Evolutionary conservation across 2,329 filamentous ascomycete species (phyloP), one percentile per base, ranked within the genome.

Genomic region (Cryoendolithus antarcticus): DNA sequence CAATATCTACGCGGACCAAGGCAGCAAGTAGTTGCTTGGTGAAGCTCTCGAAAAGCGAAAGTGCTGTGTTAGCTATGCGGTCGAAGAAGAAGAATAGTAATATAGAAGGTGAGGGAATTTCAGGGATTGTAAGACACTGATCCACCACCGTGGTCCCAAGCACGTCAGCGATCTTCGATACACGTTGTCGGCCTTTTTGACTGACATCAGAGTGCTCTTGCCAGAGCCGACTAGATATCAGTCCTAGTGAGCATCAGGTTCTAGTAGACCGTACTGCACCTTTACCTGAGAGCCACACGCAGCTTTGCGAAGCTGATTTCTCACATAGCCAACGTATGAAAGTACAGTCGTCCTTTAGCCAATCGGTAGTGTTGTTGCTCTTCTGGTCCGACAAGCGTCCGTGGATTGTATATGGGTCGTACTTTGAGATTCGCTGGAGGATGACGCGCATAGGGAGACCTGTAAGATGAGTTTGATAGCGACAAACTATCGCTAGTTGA

Each of bases 271-370:
- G 24, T 13, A 19, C 24, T 21, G 24, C 24, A n/a, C 32, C 32
- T 34, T 34, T 34, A 21, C 32, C 32, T 34, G 32, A 34, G 24
- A 34, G 32, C 32, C 32, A 34, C 32, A 34, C 15, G 24, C 32
- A 21, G 12, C 32, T 13, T 34, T 34, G 32, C 24, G 32, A 34
- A 34, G 32, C 24, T 34, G 10, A 19, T 21, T 34, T 21, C 24
- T n/a, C 32, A 34, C 9, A 34, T 34, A 34, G 32, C 32, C 32
- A 33, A 13, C 12, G 13, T 33, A 9, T 15, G 32, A 33, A 33
- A 15, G 12, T 33, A 9, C 19, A 13, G 11, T 33, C 12, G 19
- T 13, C 19, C n/a, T 13, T 15, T 15, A 33, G 32, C 32, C 32
- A 33, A n/a, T n/a, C n/a, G n/a, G n/a, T n/a, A n/a, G n/a, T n/a